Evolutionary conservation across 257 asterid genomes (phyloP), one percentile per base, ranked within the genome.

Genomic region (Salvia splendens): DNA sequence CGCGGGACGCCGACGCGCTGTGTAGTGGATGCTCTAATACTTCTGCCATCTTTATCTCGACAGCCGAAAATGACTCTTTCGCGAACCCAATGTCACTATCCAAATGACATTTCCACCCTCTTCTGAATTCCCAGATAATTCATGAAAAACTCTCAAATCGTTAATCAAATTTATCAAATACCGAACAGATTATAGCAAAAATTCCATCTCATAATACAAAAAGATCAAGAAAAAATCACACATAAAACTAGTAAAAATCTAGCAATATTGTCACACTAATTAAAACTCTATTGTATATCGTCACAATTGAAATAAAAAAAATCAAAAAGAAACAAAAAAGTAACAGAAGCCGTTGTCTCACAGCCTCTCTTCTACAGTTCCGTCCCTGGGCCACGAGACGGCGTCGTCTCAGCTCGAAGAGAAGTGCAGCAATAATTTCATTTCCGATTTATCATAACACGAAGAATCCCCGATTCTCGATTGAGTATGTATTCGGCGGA

Each of bases 241-340:
- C 79, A 68, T 66, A 3, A 11, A 43, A 43, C 36, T 10, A 8
- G 12, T 51, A 11, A n/a, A 42, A 41, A 32, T 15, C 17, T 12
- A 51, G 10, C 32, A 67, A 60, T 66, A 46, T 60, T 56, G 38
- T 42, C 65, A 59, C 77, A 76, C 70, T 70, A 65, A 76, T 52
- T 41, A 42, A 52, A 20, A 20, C 35, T 40, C 28, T 24, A 12
- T 28, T 66, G 14, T n/a, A 14, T 60, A 61, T 14, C 17, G 15
- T 12, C 49, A 56, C 8, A 35, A 43, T 6, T 43, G 7, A 50
- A 14, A 49, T 0, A 45, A 6, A 53, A 35, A 6, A 53, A 24
- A 9, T 20, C 4, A 61, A 9, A 43, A 1, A 9, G 40, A 24
- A n/a, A n/a, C n/a, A n/a, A n/a, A n/a, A 24, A 2, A 24, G 30